Percentiles rank a stretch among this genome's conserved stretches.
phyloP scores from a whole-genome alignment of 371 early-diverging fungal species.

The Mucor piriformis region DNA sequence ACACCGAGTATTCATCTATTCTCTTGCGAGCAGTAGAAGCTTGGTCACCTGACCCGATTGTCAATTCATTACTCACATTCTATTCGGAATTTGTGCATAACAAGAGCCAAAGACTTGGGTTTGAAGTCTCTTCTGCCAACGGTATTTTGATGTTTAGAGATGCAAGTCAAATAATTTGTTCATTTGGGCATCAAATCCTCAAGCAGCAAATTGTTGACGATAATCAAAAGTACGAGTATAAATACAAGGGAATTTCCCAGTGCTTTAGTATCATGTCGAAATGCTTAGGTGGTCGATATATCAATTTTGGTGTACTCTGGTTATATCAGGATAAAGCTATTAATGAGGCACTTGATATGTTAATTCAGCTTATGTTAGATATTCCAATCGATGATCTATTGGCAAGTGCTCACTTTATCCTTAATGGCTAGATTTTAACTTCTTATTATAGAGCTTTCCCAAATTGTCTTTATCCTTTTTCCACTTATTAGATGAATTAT shows the following conservation, averaged over 20 bases:
- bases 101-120: constrained; percentile 78
- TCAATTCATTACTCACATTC: constrained; percentile 76
- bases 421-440: too few species aligned
- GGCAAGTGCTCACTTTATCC: constrained; percentile 48
- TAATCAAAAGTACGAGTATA: constrained; percentile 43
- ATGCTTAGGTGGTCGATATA: constrained; percentile 81
- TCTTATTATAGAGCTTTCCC: constrained; percentile 60
- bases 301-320: constrained; percentile 92
- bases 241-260: constrained; percentile 80
- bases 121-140: constrained; percentile 85
- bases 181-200: constrained; percentile 46
- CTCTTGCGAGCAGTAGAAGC: constrained; percentile 72
- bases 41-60: constrained; percentile 67
- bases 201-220: constrained; percentile 33
- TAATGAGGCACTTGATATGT: constrained; percentile 66
- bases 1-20: constrained; percentile 64
- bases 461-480: constrained; percentile 67
- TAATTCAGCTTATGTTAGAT: constrained; percentile 72
- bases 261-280: constrained; percentile 77
- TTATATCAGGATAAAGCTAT: constrained; percentile 89
- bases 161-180: constrained; percentile 66
- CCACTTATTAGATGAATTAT: constrained; percentile 65
- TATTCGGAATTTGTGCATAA: constrained; percentile 82
- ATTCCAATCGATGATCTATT: constrained; percentile 77
- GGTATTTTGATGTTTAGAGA: constrained; percentile 91